Base-by-base conservation (phyloP, 495 filamentous ascomycete genomes). In the Podospora anserina region DNA sequence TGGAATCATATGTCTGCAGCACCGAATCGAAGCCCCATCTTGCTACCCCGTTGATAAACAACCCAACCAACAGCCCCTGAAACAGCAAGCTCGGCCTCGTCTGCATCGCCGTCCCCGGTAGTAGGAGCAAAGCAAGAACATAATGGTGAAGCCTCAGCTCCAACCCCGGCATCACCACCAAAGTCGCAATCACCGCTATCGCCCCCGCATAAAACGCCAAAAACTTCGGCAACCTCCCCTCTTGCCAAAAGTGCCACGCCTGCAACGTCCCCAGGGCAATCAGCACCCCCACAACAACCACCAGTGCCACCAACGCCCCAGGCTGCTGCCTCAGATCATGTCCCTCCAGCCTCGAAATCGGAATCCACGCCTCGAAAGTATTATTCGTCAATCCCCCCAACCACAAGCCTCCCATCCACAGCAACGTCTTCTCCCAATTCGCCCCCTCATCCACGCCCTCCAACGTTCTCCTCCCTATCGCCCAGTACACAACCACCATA, bases 71-170 rank as follows among this genome's bases (percentile, higher is more conserved):
- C 23, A 98, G 77, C 2, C 94, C 94, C 74, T 97, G 93, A 69
- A 92, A 97, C 4, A 93, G 76, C 27, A 97, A 75, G 0, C 87
- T 88, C 0, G 89, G 88, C 0, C 94, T 84, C 5, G 91, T 97
- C 68, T 93, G 92, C 67, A 97, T 85, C 55, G 89, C 88, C 0
- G 94, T 97, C 0, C 93, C 94, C 0, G 92, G 93, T 18, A 97
- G 85, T 0, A 99, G 85, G 0, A 87, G 74, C 3, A 97, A 81
- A 19, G 91, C 93, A 7, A 99, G 84, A 72, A 98, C 90, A 71
- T 99, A 98, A 76, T 99, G 95, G 73, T 98, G 96, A 66, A 98
- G 93, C 13, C 95, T 86, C 61, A 99, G 85, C 61, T 86, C 90
- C n/a, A 96, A 88, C n/a, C 86, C 86, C 0, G 95, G 93, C 13